Base-by-base conservation (phyloP, 1,284 basidiomycete species). In the Boletus smithii region DNA sequence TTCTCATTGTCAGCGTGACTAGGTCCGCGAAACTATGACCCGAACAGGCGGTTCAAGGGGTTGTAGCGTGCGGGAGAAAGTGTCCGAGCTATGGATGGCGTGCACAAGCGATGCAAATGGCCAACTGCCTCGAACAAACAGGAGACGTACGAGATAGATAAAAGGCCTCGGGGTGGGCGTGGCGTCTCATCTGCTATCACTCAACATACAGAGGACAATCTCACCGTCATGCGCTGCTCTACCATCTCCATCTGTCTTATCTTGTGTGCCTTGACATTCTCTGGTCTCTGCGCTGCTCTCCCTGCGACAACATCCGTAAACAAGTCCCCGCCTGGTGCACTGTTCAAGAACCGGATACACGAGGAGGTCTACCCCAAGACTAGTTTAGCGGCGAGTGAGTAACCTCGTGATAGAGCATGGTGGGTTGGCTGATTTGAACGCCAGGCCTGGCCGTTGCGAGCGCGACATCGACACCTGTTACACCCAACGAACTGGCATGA, bases 271-370 rank as follows among this genome's bases (percentile, higher is more conserved):
- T n/a, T 57, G 18, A 46, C 49, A 34, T 49, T 56, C 14, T 33
- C 51, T 37, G 38, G 42, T 11, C 39, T 57, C 26, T 46, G 48
- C 32, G 57, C 41, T 18, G 23, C 48, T 0, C 18, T 54, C 13
- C 44, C 54, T 20, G 5, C 24, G 24, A 6, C 31, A 1, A 30
- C 34, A 20, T 8, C n/a, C 8, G 18, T 9, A 8, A 27, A 29
- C 18, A 23, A 17, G n/a, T 8, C 44, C 8, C 42, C 38, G 4
- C 29, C 9, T 16, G 59, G 54, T 1, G 49, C 53, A 29, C 22
- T 60, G 38, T 49, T 42, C 23, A 63, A 55, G 51, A 41, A 53
- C 38, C 57, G 54, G 23, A 46, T 63, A 39, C 59, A 60, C 33
- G 36, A 63, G 31, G 48, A 47, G 31, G 48, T 57, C 30, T 41